Conservation (phyloP, 495 filamentous ascomycete genomes). For the Bathelium albidoporum region DNA sequence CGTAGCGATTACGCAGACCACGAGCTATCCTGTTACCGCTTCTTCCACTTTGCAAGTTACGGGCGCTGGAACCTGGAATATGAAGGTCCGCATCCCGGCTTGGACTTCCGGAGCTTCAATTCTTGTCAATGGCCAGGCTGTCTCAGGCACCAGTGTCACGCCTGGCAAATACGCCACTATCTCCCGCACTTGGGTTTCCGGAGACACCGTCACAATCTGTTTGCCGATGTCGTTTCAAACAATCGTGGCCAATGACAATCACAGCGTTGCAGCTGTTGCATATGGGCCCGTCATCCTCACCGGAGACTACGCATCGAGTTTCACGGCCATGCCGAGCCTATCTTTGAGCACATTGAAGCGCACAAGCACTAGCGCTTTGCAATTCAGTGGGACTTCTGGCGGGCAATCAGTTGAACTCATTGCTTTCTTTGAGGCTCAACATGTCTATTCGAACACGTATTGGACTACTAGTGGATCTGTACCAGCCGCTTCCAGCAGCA, state of each 20-base stretch:
- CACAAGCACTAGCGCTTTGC: not conserved
- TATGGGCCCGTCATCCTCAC: constrained; percentile 28
- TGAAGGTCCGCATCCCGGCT: constrained; percentile 28
- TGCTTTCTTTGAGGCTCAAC: constrained; percentile 14
- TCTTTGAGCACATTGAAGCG: constrained; percentile 9
- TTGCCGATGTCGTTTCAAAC: constrained; percentile 27
- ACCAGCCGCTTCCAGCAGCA: not conserved
- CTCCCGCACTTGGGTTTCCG: constrained; percentile 24
- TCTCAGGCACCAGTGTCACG: constrained; percentile 8
- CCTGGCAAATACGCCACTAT: constrained; percentile 27
- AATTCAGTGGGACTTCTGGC: constrained; percentile 10
- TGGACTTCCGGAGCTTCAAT: constrained; percentile 28
- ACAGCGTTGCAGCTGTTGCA: constrained; percentile 25
- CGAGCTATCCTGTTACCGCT: constrained; percentile 24
- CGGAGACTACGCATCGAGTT: constrained; percentile 25
- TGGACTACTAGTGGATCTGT: constrained; percentile 8
- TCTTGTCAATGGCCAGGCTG: constrained; percentile 24
- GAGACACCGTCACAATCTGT: constrained; percentile 27
- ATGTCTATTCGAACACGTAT: constrained; percentile 13
- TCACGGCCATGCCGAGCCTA: constrained; percentile 10
- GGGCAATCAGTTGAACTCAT: constrained; percentile 9
- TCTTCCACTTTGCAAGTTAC: constrained; percentile 23
- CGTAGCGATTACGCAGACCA: constrained; percentile 25
- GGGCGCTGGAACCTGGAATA: constrained; percentile 15
- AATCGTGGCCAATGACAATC: constrained; percentile 30